Evolutionary conservation across 306 rosid species (phyloP).

Genomic region (Pyrus pyrifolia): DNA sequence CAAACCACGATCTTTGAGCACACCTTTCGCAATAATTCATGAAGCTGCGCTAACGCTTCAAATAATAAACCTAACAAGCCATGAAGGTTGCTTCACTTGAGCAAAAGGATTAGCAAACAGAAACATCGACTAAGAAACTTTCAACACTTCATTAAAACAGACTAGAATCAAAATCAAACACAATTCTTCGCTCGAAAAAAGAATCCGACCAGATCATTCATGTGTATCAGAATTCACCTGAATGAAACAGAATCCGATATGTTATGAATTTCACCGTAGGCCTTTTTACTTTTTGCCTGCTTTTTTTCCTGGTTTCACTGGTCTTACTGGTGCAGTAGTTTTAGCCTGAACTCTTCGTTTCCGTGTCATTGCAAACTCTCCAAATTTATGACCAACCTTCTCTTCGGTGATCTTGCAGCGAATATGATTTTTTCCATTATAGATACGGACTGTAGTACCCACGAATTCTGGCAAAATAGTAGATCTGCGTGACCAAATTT

Average conservation of each 20-base stretch:
- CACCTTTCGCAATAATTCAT: no score
- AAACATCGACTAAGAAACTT: background rate
- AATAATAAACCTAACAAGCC: background rate
- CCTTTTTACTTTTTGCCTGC: background rate
- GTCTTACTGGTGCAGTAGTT: background rate
- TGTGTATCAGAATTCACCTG: background rate
- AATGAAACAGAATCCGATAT: background rate
- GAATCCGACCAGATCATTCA: background rate
- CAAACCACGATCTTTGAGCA: no score
- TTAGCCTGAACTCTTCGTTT: constrained; percentile 15
- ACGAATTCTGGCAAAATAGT: constrained; percentile 27
- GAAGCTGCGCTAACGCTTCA: background rate
- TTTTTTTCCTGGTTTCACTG: background rate
- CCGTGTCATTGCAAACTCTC: constrained; percentile 29
- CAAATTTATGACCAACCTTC: constrained; percentile 30
- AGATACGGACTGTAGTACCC: constrained; percentile 12
- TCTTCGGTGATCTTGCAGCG: constrained; percentile 27
- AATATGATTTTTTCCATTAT: constrained; percentile 23
- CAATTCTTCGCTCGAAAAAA: background rate
- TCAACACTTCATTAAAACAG: background rate
- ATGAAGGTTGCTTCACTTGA: background rate
- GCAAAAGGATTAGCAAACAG: background rate
- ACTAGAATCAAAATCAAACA: background rate
- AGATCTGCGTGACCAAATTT: constrained; percentile 28
- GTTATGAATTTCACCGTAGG: background rate